Evolutionary conservation across 106 monocot species (phyloP), one percentile per base, ranked within the genome.

Genomic region (Allium fistulosum): DNA sequence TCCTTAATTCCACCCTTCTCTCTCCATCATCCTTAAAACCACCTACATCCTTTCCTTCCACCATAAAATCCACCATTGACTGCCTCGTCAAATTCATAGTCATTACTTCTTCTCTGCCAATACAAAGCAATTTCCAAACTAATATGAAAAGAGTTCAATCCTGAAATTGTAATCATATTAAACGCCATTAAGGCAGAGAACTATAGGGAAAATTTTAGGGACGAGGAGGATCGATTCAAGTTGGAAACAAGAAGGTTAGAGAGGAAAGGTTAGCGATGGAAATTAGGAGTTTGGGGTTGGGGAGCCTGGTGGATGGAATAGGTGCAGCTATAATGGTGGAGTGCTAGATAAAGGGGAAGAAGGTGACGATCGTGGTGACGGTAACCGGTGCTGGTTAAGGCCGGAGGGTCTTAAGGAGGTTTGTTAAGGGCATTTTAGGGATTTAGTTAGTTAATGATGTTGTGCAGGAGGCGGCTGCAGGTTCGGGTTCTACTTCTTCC

Each of bases 311-410:
- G n/a, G n/a, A n/a, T n/a, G n/a, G n/a, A n/a, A n/a, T n/a, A n/a
- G n/a, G n/a, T n/a, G n/a, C n/a, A n/a, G 89, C 90, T 51, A 52
- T 86, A 12, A 48, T 94, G 4, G 81, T 66, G 13, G 81, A 81
- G 78, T 90, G 86, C 75, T 80, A 94, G 75, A 73, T 86, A 81
- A 82, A 78, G 72, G 76, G 70, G 53, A 57, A 65, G 63, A 79
- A 66, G 81, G 93, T 63, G 51, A 84, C 86, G 46, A 53, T 94
- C 69, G 37, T 75, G 37, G 82, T 72, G 45, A 82, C 86, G 28
- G 86, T 86, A 89, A 85, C 89, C 50, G 80, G 77, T 15, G 58
- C 67, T 27, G n/a, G n/a, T n/a, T n/a, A n/a, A n/a, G 83, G 80
- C 4, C 56, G 72, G 11, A 53, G 59, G 6, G 83, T 60, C 57